These are phyloP conservation scores for Stachybotrys chlorohalonatus DNA, from an alignment of 2,329 filamentous ascomycete species.

Conservation along the genomic window DNA sequence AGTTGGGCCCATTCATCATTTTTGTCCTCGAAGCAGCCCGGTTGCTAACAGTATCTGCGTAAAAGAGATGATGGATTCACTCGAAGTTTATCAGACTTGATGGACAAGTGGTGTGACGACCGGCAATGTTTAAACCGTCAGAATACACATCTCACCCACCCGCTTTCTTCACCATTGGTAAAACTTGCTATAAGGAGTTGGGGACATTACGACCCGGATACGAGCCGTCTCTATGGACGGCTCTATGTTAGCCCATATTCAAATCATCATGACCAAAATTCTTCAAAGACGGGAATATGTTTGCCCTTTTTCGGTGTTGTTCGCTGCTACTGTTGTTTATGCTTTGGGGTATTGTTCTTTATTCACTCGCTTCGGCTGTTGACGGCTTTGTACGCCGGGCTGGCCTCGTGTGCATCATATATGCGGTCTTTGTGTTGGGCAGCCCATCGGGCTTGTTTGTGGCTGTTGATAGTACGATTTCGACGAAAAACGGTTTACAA, in stretches of 20 bases:
- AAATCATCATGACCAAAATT: neutral
- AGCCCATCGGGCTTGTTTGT: neutral
- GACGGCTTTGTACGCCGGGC: slow-evolving; percentile 11
- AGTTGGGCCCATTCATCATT: slow-evolving; percentile 15
- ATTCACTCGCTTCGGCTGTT: slow-evolving; percentile 4
- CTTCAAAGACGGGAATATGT: neutral
- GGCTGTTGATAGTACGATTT: too few species aligned
- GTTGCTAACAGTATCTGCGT: too few species aligned
- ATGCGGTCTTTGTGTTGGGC: slow-evolving; percentile 2
- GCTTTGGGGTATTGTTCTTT: neutral
- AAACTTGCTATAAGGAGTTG: neutral
- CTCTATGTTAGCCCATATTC: neutral
- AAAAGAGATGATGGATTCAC: neutral
- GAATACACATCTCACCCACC: neutral
- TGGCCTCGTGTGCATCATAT: slow-evolving; percentile 15
- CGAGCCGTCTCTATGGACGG: neutral
- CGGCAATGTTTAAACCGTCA: neutral
- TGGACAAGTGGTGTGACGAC: neutral
- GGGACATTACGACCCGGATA: neutral
- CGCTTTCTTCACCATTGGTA: neutral
- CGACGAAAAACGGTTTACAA: too few species aligned
- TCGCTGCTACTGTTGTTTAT: neutral
- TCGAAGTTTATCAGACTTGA: neutral
- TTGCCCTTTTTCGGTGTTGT: neutral
- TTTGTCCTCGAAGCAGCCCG: too few species aligned